Evolutionary conservation across 371 early-diverging fungal species (phyloP).

Genomic region (Sporodiniella umbellata): DNA sequence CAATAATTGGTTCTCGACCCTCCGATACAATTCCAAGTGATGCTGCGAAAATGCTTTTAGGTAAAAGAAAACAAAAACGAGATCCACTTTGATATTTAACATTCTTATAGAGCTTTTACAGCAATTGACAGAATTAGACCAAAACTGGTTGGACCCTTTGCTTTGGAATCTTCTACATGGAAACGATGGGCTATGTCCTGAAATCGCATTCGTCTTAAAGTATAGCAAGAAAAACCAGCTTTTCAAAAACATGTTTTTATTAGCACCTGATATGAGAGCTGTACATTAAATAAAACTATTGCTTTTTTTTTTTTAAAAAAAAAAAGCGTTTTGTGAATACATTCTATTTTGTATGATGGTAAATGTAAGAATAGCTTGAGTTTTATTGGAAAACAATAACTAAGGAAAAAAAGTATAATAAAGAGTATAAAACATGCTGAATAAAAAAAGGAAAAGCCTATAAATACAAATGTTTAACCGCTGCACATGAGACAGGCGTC

Average conservation of each 20-base stretch:
- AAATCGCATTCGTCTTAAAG: conserved; percentile 12
- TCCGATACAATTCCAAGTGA: background rate
- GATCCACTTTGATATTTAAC: no score
- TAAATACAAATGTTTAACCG: conserved; percentile 48
- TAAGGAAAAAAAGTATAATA: background rate
- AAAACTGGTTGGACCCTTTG: conserved; percentile 29
- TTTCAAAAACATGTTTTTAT: conserved; percentile 19
- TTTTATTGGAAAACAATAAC: background rate
- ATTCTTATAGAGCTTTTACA: conserved; percentile 18
- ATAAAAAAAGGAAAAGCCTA: background rate
- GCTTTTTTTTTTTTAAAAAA: background rate
- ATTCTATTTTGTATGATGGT: no score
- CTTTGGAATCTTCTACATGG: conserved; percentile 27
- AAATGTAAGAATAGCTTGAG: no score
- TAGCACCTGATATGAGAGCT: conserved; percentile 17
- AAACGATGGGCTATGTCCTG: conserved; percentile 22
- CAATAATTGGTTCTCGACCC: background rate
- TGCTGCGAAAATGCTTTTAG: no score
- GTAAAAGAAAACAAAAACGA: no score
- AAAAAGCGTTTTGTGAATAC: no score
- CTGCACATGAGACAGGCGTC: conserved; percentile 93
- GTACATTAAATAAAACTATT: conserved; percentile 1
- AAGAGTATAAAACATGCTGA: background rate
- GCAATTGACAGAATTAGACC: conserved; percentile 5
- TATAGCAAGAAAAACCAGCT: conserved; percentile 1